Evolutionary conservation across 768 basidiomycete species (phyloP).

Genomic region (Suillus subaureus): DNA sequence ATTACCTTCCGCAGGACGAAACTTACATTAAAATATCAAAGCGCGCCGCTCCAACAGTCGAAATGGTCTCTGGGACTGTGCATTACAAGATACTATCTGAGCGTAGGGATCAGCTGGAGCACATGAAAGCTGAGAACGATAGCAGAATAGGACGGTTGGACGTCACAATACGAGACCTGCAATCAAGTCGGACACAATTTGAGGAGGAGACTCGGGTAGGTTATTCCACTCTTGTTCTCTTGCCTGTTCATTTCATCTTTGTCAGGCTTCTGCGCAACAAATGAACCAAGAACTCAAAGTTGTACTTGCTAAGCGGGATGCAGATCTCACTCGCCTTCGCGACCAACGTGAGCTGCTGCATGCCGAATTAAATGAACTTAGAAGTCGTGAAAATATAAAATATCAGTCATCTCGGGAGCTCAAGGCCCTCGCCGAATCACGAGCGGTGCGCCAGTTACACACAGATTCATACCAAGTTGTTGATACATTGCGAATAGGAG

Average conservation of each 20-base stretch:
- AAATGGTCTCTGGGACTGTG: constrained; percentile 47
- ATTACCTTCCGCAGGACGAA: constrained; percentile 36
- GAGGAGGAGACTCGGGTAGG: constrained; percentile 49
- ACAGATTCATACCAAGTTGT: constrained; percentile 12
- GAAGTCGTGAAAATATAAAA: constrained; percentile 62
- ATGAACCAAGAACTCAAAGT: constrained; percentile 64
- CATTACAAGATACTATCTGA: constrained; percentile 60
- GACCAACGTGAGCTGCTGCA: constrained; percentile 69
- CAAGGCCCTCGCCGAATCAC: constrained; percentile 63
- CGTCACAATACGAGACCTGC: constrained; percentile 46
- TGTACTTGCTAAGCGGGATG: constrained; percentile 63
- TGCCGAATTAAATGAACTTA: constrained; percentile 70
- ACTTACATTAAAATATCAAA: background rate
- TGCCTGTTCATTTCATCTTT: constrained; percentile 16
- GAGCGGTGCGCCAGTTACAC: constrained; percentile 41
- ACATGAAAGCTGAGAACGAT: constrained; percentile 40
- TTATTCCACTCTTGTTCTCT: constrained; percentile 17
- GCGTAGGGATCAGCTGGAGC: constrained; percentile 52
- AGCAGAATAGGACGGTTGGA: constrained; percentile 43
- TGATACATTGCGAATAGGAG: constrained; percentile 47
- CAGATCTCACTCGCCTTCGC: constrained; percentile 67
- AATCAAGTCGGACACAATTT: constrained; percentile 45
- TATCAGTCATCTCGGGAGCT: constrained; percentile 62
- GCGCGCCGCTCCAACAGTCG: constrained; percentile 38
- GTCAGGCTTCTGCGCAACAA: constrained; percentile 46